Percentiles rank a stretch among this genome's conserved stretches.
phyloP scores from a whole-genome alignment of 306 rosid species.

The Canavalia gladiata region DNA sequence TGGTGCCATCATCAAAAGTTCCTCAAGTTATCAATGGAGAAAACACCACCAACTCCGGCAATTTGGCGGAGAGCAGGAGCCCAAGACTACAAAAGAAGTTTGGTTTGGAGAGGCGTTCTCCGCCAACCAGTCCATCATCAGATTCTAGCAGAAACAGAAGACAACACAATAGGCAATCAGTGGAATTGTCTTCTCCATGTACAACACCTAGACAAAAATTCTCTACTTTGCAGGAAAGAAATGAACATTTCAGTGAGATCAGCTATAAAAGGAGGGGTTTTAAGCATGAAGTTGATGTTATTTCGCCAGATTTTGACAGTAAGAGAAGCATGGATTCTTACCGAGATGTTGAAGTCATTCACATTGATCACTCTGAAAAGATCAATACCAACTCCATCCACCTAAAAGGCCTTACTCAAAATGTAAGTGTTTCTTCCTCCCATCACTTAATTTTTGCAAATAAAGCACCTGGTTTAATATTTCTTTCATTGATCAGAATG shows the following conservation, averaged over 20 bases:
- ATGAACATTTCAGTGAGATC: slow-evolving; percentile 48
- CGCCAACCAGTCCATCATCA: slow-evolving; percentile 56
- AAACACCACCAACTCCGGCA: slow-evolving; percentile 49
- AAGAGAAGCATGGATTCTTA: slow-evolving; percentile 52
- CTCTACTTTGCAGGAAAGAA: slow-evolving; percentile 55
- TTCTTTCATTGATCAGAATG: slow-evolving; percentile 59
- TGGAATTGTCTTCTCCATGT: slow-evolving; percentile 57
- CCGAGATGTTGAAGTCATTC: slow-evolving; percentile 51
- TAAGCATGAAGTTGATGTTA: slow-evolving; percentile 49
- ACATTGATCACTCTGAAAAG: slow-evolving; percentile 49
- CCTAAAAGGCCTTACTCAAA: slow-evolving; percentile 50
- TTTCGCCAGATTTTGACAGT: slow-evolving; percentile 61
- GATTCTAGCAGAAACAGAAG: slow-evolving; percentile 65
- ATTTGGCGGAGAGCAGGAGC: slow-evolving; percentile 57
- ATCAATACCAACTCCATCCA: slow-evolving; percentile 42
- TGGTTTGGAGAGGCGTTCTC: slow-evolving; percentile 74
- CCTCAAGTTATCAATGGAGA: slow-evolving; percentile 54
- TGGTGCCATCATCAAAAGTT: slow-evolving; percentile 57
- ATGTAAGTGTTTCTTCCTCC: slow-evolving; percentile 56
- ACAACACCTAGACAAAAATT: slow-evolving; percentile 58
- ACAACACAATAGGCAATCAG: slow-evolving; percentile 53
- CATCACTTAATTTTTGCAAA: slow-evolving; percentile 24
- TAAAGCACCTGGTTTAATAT: slow-evolving; percentile 44
- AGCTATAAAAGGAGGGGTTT: slow-evolving; percentile 50
- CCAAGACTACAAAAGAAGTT: slow-evolving; percentile 71